Base-by-base conservation (phyloP, 169 alveolate genomes). In the Sarcocystis neurona region DNA sequence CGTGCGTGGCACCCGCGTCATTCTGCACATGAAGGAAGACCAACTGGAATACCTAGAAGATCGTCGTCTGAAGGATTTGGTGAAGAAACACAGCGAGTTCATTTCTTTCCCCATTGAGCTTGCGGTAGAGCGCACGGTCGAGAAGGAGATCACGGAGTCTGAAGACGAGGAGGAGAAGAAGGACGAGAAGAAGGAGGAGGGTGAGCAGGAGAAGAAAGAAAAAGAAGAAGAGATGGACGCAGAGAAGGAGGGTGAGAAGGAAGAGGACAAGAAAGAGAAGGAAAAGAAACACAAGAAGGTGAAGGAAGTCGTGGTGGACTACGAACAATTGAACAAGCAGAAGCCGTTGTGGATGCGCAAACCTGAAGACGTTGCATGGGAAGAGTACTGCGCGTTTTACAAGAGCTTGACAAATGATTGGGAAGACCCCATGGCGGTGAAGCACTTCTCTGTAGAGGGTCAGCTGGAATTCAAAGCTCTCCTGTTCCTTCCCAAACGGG, bases 31-130 rank as follows among this genome's bases (percentile, higher is more conserved):
- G 94, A 98, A 98, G 95, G 99, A 98, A 70, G 99, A 98, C 92
- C 94, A 85, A 58, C 92, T 97, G 44, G 99, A 99, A 94, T 98
- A 96, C 94, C 94, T 97, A 37, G 99, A 99, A 96, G 99, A 99
- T 95, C 97, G 98, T 82, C 94, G 99, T 80, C 95, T 98, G 90
- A 98, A 98, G 95, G 99, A 99, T 75, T 95, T 99, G 89, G 98
- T 99, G 84, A 99, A 99, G 97, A 99, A 99, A 95, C 99, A 99
- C 97, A 97, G 99, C 66, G 99, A 99, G 95, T 99, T 99, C 96
- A 98, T 99, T 92, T 98, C 99, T 46, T 98, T 98, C 99, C 99
- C 99, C 77, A 99, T 98, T 92, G 98, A 98, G 92, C 97, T 99
- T 63, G 97, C 98, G 60, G 97, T 96, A 48, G 99, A 98, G 94